Base-by-base conservation (phyloP, 495 filamentous ascomycete species). In the Aspergillus avenaceus region DNA sequence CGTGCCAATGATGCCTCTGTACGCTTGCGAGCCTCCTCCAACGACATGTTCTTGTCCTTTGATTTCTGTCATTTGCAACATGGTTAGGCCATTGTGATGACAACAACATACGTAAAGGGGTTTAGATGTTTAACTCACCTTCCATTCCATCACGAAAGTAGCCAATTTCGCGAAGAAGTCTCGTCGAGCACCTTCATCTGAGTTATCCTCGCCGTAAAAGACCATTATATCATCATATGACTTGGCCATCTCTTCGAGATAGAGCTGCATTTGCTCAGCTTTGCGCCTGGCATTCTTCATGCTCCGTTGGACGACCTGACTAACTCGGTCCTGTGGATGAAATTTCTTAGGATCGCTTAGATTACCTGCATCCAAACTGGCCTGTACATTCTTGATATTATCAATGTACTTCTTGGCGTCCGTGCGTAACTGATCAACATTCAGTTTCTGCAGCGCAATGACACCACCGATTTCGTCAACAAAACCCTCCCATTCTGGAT, bases 271-370 rank as follows among this genome's bases (percentile, higher is more conserved):
- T 73, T 97, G 95, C 66, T 96, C 93, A 11, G 93, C 90, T 77
- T 98, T 98, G 59, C 91, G 79, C 52, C 93, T 73, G 29, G 93
- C 95, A 56, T 98, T 95, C 68, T 96, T 97, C 90, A 98, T 96
- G 50, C 81, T 87, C 27, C 92, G 80, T 66, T 95, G 88, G 38
- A 96, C 90, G 16, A 97, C 79, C 65, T 95, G 88, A 57, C 86
- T 85, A 42, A 97, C 91, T 32, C 95, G 87, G 66, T 98, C 93
- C 65, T 97, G 88, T 5, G 93, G 93, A 60, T 98, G 93, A 75
- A 98, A 98, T 59, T 93, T 95, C 79, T 91, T 96, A 24, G 91
- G 84, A 65, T 98, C 93, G 59, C 89, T 95, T 45, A 98, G 77
- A 65, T 97, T 98, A 50, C 93, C 93, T 4, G 85, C 85, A 65